These are phyloP conservation scores for Abrus precatorius DNA, from an alignment of 306 rosid genomes.

Conservation along the genomic window DNA sequence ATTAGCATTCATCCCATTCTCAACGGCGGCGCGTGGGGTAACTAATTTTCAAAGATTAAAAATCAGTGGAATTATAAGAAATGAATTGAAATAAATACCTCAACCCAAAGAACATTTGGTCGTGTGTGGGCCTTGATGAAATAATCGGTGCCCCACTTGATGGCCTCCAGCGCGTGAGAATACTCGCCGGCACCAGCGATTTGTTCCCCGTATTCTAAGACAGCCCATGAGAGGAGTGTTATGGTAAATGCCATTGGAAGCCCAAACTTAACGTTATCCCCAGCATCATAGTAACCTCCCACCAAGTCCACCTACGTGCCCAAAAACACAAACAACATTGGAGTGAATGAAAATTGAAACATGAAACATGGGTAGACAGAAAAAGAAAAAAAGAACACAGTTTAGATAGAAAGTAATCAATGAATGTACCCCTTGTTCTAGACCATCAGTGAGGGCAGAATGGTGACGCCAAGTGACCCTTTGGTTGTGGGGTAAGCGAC, in stretches of 20 bases:
- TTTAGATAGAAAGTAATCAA: neutral
- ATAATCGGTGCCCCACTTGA: constrained; percentile 96
- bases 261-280: constrained; percentile 89
- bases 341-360: neutral
- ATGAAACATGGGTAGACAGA: neutral
- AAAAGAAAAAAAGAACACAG: neutral
- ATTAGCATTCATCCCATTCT: neutral
- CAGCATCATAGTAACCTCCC: constrained; percentile 94
- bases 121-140: constrained; percentile 86
- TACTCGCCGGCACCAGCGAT: constrained; percentile 68
- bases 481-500: constrained; percentile 82
- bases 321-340: neutral
- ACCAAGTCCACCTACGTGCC: constrained; percentile 80
- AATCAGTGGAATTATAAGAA: neutral
- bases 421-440: constrained; percentile 74
- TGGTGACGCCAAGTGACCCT: constrained; percentile 85
- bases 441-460: constrained; percentile 86
- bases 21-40: constrained; percentile 42
- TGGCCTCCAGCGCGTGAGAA: constrained; percentile 75
- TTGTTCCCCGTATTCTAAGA: constrained; percentile 65
- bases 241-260: constrained; percentile 90
- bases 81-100: constrained; percentile 53
- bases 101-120: constrained; percentile 78
- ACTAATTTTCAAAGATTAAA: neutral
- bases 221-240: constrained; percentile 87